phyloP scores from a whole-genome alignment of 2,329 filamentous ascomycete genomes.

The Beauveria australis region DNA sequence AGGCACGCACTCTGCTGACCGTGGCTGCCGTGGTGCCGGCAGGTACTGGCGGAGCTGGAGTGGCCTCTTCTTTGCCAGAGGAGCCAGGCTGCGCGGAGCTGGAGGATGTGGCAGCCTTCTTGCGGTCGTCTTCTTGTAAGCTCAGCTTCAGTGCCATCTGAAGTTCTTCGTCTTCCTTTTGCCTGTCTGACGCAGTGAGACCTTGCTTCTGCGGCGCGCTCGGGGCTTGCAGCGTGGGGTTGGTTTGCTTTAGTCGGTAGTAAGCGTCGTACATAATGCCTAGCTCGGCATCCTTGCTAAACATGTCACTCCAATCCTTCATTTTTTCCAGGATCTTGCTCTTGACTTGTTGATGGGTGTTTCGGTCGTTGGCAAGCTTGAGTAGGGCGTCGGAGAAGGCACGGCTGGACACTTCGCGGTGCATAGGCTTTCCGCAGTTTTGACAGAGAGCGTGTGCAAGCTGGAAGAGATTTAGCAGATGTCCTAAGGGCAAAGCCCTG shows the following conservation, averaged over 20 bases:
- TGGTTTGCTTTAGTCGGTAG: slow-evolving; percentile 71
- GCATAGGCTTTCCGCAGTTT: slow-evolving; percentile 80
- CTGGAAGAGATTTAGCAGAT: slow-evolving; percentile 30
- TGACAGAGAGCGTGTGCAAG: slow-evolving; percentile 86
- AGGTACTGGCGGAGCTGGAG: slow-evolving; percentile 50
- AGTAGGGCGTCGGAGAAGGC: slow-evolving; percentile 92
- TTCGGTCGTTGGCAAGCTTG: slow-evolving; percentile 85
- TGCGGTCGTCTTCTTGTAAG: slow-evolving; percentile 73
- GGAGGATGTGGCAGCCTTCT: slow-evolving; percentile 37
- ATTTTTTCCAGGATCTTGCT: slow-evolving; percentile 94
- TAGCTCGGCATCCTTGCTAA: slow-evolving; percentile 77
- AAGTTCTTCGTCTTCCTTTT: slow-evolving; percentile 94
- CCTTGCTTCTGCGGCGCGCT: slow-evolving; percentile 90
- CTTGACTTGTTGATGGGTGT: slow-evolving; percentile 94
- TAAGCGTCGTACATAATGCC: slow-evolving; percentile 98
- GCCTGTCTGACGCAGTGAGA: slow-evolving; percentile 80
- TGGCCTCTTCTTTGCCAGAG: slow-evolving; percentile 31
- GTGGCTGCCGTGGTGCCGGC: slow-evolving; percentile 92
- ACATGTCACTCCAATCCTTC: slow-evolving; percentile 95
- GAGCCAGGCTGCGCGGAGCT: slow-evolving; percentile 24
- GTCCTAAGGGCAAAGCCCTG: neutral
- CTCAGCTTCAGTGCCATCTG: slow-evolving; percentile 93
- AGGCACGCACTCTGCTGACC: slow-evolving; percentile 83
- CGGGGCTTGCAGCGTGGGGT: slow-evolving; percentile 83
- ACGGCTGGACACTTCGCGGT: slow-evolving; percentile 81